Conservation (phyloP, 345 rosid genomes). For the Lagerstroemia speciosa region DNA sequence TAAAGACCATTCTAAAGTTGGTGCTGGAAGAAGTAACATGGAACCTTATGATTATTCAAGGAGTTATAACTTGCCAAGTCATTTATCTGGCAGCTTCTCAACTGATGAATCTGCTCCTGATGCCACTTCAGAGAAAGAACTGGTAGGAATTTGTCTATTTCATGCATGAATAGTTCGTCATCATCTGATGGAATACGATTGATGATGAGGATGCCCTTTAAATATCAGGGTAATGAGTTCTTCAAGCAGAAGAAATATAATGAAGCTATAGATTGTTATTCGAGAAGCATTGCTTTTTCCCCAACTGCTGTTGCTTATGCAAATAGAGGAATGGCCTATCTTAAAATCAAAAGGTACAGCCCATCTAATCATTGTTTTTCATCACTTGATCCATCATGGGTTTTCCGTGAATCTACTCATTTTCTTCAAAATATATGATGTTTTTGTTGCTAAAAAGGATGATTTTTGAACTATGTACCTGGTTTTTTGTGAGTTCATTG, state of each 20-base stretch:
- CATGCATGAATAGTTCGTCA: not conserved
- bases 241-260: slow-evolving; percentile 78
- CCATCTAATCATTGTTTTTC: not conserved
- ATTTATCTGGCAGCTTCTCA: slow-evolving; percentile 33
- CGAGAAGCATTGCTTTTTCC: slow-evolving; percentile 78
- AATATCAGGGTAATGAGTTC: slow-evolving; percentile 67
- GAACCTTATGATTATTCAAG: slow-evolving; percentile 25
- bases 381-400: not conserved
- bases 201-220: not conserved
- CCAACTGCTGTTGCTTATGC: slow-evolving; percentile 86
- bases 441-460: not conserved
- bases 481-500: not conserved
- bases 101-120: slow-evolving; percentile 37
- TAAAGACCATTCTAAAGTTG: slow-evolving; percentile 12
- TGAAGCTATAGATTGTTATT: slow-evolving; percentile 83
- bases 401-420: not conserved
- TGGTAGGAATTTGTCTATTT: slow-evolving; percentile 29
- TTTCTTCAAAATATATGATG: not conserved
- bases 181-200: not conserved
- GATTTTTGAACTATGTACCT: not conserved
- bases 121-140: slow-evolving; percentile 80
- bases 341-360: slow-evolving; percentile 62
- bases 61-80: slow-evolving; percentile 28
- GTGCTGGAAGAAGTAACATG: not conserved
- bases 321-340: slow-evolving; percentile 88